Conservation (phyloP, 2,329 filamentous ascomycete genomes). For the Ascochyta fabae region DNA sequence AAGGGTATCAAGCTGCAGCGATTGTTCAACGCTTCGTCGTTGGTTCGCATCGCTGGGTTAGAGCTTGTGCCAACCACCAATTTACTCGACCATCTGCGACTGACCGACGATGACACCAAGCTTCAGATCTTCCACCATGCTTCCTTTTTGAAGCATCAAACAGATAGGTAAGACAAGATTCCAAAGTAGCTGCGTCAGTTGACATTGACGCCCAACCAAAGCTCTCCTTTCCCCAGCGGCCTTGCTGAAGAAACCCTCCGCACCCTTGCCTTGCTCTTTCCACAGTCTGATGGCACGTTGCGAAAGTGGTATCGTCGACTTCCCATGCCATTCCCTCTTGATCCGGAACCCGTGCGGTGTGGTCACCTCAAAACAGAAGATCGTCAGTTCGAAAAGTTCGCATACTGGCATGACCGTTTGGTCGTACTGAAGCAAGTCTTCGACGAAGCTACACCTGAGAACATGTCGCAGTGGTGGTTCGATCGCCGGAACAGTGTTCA, state of each 20-base stretch:
- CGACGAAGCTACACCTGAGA: slow-evolving; percentile 46
- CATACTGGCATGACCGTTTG: slow-evolving; percentile 54
- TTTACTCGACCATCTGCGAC: slow-evolving; percentile 51
- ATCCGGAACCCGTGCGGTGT: slow-evolving; percentile 33
- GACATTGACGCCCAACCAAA: too few relatives aligned
- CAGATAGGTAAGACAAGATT: slow-evolving; percentile 18
- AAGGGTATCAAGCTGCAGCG: slow-evolving; percentile 18
- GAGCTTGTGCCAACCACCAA: slow-evolving; percentile 51
- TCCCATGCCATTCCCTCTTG: slow-evolving; percentile 24
- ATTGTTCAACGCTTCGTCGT: slow-evolving; percentile 25
- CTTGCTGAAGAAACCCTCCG: slow-evolving; percentile 49
- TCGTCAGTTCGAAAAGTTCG: slow-evolving; percentile 43
- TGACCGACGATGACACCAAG: slow-evolving; percentile 49
- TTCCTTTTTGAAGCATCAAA: slow-evolving; percentile 40
- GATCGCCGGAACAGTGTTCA: slow-evolving; percentile 53
- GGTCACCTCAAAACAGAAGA: slow-evolving; percentile 44
- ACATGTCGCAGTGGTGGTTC: slow-evolving; percentile 53
- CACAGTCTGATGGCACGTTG: slow-evolving; percentile 30
- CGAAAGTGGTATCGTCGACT: slow-evolving; percentile 28
- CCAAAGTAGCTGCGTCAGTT: too few relatives aligned
- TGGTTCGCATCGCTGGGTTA: slow-evolving; percentile 47
- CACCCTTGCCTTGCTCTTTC: slow-evolving; percentile 50
- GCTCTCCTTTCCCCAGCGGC: slow-evolving; percentile 34
- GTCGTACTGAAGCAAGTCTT: slow-evolving; percentile 53
- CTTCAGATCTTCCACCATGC: slow-evolving; percentile 53